A percentile compares a stretch with the other conserved stretches of the same genome.
Evolutionary conservation across 2,329 filamentous ascomycete species (phyloP).

Genomic region (Periconia sp.): DNA sequence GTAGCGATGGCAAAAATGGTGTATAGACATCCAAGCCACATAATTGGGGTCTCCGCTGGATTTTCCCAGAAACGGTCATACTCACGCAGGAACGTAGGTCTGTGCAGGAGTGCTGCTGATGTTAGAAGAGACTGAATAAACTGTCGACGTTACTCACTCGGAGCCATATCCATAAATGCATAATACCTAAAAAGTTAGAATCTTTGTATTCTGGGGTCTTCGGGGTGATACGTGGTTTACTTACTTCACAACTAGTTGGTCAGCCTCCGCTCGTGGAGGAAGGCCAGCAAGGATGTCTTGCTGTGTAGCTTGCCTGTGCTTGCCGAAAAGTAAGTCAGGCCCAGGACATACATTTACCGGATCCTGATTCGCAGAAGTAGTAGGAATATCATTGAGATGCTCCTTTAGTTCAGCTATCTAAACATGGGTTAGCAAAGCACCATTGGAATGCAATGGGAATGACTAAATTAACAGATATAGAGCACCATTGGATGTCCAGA

Average conservation of each 20-base stretch:
- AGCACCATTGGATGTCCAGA: no score
- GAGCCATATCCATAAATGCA: slow-evolving; percentile 31
- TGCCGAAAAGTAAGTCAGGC: slow-evolving; percentile 38
- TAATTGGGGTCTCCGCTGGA: slow-evolving; percentile 43
- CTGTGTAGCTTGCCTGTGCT: slow-evolving; percentile 30
- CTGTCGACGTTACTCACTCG: slow-evolving; percentile 20
- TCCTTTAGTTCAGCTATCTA: slow-evolving; percentile 42
- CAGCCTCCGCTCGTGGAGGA: slow-evolving; percentile 30
- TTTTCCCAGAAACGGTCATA: slow-evolving; percentile 54
- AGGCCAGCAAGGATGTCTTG: slow-evolving; percentile 37
- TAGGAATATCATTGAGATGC: slow-evolving; percentile 37
- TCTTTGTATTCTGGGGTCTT: no score
- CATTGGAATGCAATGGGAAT: background rate
- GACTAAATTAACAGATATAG: no score
- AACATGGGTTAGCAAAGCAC: no score
- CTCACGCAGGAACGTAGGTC: slow-evolving; percentile 37
- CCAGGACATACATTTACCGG: slow-evolving; percentile 22
- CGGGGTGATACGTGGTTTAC: no score
- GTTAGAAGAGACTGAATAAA: slow-evolving; percentile 7
- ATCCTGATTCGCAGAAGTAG: slow-evolving; percentile 22
- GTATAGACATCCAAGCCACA: slow-evolving; percentile 55
- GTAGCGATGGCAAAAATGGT: slow-evolving; percentile 42
- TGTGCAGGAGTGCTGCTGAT: slow-evolving; percentile 31
- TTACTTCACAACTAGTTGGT: slow-evolving; percentile 26
- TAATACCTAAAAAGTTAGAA: no score